These are phyloP conservation scores for Diaporthe helianthi DNA, from an alignment of 2,329 filamentous ascomycete genomes.

Conservation along the genomic window DNA sequence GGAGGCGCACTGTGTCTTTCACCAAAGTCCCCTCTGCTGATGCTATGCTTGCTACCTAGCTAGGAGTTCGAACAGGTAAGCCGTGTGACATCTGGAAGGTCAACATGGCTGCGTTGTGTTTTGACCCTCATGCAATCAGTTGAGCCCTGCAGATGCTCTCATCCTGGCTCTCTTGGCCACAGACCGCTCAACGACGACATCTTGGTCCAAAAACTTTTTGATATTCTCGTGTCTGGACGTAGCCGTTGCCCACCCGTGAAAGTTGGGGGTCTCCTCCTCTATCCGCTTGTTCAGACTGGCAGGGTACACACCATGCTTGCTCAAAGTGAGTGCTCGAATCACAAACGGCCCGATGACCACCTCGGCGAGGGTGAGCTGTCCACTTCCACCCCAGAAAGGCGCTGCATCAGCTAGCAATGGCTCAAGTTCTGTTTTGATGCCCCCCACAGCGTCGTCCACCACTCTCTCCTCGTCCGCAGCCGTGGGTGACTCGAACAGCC, in stretches of 20 bases:
- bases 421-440: constrained; percentile 72
- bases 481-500: constrained; percentile 49
- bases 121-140: constrained; percentile 9
- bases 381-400: constrained; percentile 67
- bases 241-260: constrained; percentile 68
- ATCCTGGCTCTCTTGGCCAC: constrained; percentile 45
- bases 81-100: background rate
- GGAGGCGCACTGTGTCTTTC: background rate
- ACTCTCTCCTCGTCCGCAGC: constrained; percentile 57
- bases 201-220: constrained; percentile 63
- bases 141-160: constrained; percentile 31
- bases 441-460: constrained; percentile 56
- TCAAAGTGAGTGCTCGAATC: constrained; percentile 1
- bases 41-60: background rate
- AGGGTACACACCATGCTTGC: constrained; percentile 61
- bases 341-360: constrained; percentile 48
- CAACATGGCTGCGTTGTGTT: background rate
- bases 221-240: constrained; percentile 68
- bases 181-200: constrained; percentile 48
- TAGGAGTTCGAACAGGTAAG: background rate
- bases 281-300: constrained; percentile 49
- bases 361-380: constrained; percentile 74
- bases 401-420: constrained; percentile 62
- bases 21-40: background rate
- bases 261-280: constrained; percentile 46